These are phyloP conservation scores for Cyclotella choctawhatcheeana DNA, from an alignment of 108 stramenopile genomes.

Conservation along the genomic window DNA sequence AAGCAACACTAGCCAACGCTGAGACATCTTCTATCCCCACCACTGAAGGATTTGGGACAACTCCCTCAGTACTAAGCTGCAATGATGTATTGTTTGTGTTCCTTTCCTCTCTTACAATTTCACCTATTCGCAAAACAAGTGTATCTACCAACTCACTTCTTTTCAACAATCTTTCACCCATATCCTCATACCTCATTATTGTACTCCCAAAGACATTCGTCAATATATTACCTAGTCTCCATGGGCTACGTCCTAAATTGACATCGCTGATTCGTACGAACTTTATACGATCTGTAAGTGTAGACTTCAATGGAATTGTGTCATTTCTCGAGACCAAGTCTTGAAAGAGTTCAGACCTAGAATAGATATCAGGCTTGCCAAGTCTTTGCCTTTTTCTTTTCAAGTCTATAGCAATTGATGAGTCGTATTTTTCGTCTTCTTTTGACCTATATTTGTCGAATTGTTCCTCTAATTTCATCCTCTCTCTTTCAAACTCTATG, in stretches of 20 bases:
- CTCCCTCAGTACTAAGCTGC: slow-evolving; percentile 58
- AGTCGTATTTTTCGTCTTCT: slow-evolving; percentile 31
- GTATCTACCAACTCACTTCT: slow-evolving; percentile 64
- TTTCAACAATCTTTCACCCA: slow-evolving; percentile 64
- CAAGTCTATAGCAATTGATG: slow-evolving; percentile 25
- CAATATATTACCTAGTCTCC: slow-evolving; percentile 57
- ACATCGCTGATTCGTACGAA: slow-evolving; percentile 77
- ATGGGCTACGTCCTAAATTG: slow-evolving; percentile 52
- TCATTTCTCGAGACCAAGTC: background rate
- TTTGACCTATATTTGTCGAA: background rate
- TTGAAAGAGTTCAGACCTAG: background rate
- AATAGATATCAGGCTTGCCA: background rate
- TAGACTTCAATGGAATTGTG: slow-evolving; percentile 16
- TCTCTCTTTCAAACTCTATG: slow-evolving; percentile 34
- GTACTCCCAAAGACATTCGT: slow-evolving; percentile 65
- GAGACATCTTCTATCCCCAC: slow-evolving; percentile 82
- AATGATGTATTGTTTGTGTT: slow-evolving; percentile 64
- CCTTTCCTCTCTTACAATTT: slow-evolving; percentile 67
- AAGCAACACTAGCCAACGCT: slow-evolving; percentile 63
- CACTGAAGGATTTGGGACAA: slow-evolving; percentile 52
- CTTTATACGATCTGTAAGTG: slow-evolving; percentile 53
- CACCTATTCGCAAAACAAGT: slow-evolving; percentile 70
- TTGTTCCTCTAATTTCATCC: slow-evolving; percentile 18
- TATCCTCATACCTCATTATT: slow-evolving; percentile 70
- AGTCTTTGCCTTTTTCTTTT: slow-evolving; percentile 21